Conservation (phyloP, 1,284 basidiomycete genomes). For the Fomitiporia mediterranea region DNA sequence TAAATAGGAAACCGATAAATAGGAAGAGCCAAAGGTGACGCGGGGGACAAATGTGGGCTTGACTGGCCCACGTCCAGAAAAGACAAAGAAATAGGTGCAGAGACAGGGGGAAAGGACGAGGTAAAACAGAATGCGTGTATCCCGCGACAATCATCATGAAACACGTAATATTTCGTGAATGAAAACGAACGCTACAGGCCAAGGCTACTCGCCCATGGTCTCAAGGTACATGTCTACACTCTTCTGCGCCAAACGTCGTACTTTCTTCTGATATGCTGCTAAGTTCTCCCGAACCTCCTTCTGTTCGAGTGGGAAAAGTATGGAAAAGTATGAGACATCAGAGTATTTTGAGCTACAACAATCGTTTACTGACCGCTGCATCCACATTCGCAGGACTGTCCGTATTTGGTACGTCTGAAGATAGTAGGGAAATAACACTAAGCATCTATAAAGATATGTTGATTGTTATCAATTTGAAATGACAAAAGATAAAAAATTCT, state of each 20-base stretch:
- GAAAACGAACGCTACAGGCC: not conserved
- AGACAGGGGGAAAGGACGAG: no score
- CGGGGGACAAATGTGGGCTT: no score
- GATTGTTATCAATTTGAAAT: not conserved
- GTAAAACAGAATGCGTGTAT: no score
- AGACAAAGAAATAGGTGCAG: no score
- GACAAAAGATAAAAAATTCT: slow-evolving; percentile 34
- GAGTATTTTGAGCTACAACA: not conserved
- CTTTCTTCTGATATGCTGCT: slow-evolving; percentile 86
- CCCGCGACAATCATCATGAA: no score
- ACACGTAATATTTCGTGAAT: not conserved
- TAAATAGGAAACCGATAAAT: no score
- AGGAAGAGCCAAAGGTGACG: no score
- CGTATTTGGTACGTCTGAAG: slow-evolving; percentile 87
- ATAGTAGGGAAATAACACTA: slow-evolving; percentile 94
- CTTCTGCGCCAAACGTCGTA: slow-evolving; percentile 77
- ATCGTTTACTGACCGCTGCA: slow-evolving; percentile 52
- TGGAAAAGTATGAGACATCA: not conserved
- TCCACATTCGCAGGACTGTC: slow-evolving; percentile 98
- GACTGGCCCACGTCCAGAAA: no score
- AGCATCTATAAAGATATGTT: slow-evolving; percentile 60
- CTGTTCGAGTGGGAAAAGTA: slow-evolving; percentile 1
- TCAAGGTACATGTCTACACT: slow-evolving; percentile 60
- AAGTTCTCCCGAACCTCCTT: slow-evolving; percentile 13
- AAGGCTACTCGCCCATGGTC: not conserved